Percentiles rank a stretch among this genome's conserved stretches.
Evolutionary conservation across 371 early-diverging fungal species (phyloP).

Genomic region (Chytridium lagenaria): DNA sequence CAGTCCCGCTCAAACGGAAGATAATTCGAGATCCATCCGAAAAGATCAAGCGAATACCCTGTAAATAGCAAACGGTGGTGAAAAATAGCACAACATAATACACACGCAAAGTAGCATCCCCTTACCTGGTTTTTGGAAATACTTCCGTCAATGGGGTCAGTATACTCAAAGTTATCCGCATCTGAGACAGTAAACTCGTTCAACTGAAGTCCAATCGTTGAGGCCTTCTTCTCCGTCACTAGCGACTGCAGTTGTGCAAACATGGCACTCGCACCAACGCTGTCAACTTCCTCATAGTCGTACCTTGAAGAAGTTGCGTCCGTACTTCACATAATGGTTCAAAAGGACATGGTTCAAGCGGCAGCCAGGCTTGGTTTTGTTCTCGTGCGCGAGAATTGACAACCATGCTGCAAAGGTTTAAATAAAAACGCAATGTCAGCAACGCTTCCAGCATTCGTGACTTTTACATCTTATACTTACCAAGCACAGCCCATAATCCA

Average conservation of each 20-base stretch:
- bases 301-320: constrained; percentile 94
- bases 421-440: constrained; percentile 9
- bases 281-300: constrained; percentile 96
- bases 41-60: constrained; percentile 90
- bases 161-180: constrained; percentile 91
- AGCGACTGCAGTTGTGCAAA: constrained; percentile 65
- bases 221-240: constrained; percentile 32
- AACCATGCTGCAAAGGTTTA: constrained; percentile 77
- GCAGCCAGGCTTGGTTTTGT: constrained; percentile 58
- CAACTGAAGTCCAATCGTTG: constrained; percentile 31
- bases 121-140: constrained; percentile 81
- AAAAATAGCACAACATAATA: too few species aligned
- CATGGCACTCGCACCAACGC: constrained; percentile 79
- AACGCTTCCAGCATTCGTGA: not conserved
- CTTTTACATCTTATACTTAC: constrained; percentile 39
- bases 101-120: not conserved
- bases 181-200: constrained; percentile 67
- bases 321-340: constrained; percentile 81
- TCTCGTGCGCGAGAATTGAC: constrained; percentile 84
- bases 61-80: not conserved
- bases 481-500: constrained; percentile 95
- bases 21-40: constrained; percentile 89
- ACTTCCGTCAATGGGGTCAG: constrained; percentile 90
- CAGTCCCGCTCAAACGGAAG: constrained; percentile 93
- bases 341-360: constrained; percentile 79